Conservation (phyloP, 768 basidiomycete genomes). For the Boletus speciosus region DNA sequence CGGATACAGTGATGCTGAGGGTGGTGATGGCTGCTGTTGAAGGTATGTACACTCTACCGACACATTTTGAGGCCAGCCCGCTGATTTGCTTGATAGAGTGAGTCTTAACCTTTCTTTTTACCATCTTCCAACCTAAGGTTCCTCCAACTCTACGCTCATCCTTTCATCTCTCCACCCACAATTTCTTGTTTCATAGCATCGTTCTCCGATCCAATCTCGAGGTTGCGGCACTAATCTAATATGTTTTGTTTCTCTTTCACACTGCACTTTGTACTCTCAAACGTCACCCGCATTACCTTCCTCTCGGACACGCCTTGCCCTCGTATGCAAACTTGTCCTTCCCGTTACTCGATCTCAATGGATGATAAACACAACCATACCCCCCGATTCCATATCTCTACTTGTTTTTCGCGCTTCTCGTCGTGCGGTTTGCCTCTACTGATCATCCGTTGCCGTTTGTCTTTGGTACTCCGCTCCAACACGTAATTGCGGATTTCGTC, state of each 20-base stretch:
- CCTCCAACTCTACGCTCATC: slow-evolving; percentile 28
- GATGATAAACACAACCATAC: slow-evolving; percentile 17
- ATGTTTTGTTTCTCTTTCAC: slow-evolving; percentile 20
- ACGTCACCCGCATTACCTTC: slow-evolving; percentile 5
- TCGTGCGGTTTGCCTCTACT: slow-evolving; percentile 10
- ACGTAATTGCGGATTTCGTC: slow-evolving; percentile 28
- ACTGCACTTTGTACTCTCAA: slow-evolving; percentile 14
- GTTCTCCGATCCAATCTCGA: slow-evolving; percentile 37
- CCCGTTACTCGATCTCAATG: slow-evolving; percentile 15
- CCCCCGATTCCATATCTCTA: not conserved
- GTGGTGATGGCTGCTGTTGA: slow-evolving; percentile 96
- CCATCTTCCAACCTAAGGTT: slow-evolving; percentile 18
- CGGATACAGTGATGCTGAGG: slow-evolving; percentile 82
- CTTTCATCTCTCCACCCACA: slow-evolving; percentile 13
- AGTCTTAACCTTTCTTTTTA: slow-evolving; percentile 40
- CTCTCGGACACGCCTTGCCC: slow-evolving; percentile 11
- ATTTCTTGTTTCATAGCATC: slow-evolving; percentile 28
- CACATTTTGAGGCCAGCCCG: not conserved
- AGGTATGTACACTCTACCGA: slow-evolving; percentile 50
- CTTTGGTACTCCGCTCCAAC: slow-evolving; percentile 23
- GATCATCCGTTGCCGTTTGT: slow-evolving; percentile 20
- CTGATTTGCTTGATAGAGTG: slow-evolving; percentile 51
- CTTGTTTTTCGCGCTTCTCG: slow-evolving; percentile 7
- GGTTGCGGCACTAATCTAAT: slow-evolving; percentile 32
- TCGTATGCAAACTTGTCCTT: slow-evolving; percentile 18